Conservation (phyloP, 805 yeast species). For the Candida xiaguanensis region DNA sequence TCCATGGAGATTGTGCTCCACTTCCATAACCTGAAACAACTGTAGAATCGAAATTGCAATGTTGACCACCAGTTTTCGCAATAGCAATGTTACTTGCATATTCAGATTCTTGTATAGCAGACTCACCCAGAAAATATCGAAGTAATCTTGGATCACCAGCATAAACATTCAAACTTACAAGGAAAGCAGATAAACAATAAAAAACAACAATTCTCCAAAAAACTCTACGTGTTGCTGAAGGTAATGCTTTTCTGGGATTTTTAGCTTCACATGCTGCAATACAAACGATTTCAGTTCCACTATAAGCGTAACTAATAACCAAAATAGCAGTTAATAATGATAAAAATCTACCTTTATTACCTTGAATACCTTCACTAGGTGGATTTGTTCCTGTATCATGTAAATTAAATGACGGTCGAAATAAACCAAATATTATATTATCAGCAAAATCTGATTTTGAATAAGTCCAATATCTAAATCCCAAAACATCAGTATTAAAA, state of each 20-base stretch:
- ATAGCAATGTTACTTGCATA: slow-evolving; percentile 26
- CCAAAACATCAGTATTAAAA: slow-evolving; percentile 36
- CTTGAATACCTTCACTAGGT: slow-evolving; percentile 53
- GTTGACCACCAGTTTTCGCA: slow-evolving; percentile 31
- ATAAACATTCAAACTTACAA: slow-evolving; percentile 69
- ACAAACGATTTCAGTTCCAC: slow-evolving; percentile 80
- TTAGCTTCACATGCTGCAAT: slow-evolving; percentile 85
- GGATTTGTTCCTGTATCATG: slow-evolving; percentile 54
- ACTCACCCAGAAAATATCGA: slow-evolving; percentile 44
- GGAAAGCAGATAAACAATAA: slow-evolving; percentile 62
- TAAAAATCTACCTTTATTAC: slow-evolving; percentile 56
- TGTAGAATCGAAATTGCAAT: slow-evolving; percentile 23
- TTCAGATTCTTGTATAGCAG: slow-evolving; percentile 31
- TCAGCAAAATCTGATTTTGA: slow-evolving; percentile 45
- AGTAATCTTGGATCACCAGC: slow-evolving; percentile 74
- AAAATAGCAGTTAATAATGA: slow-evolving; percentile 59
- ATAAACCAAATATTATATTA: slow-evolving; percentile 60
- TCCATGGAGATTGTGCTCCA: slow-evolving; percentile 46
- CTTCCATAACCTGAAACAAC: slow-evolving; percentile 33
- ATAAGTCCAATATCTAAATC: slow-evolving; percentile 67
- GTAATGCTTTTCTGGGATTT: slow-evolving; percentile 73
- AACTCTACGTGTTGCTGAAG: slow-evolving; percentile 71
- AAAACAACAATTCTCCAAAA: slow-evolving; percentile 67
- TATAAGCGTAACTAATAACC: slow-evolving; percentile 69
- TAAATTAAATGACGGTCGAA: slow-evolving; percentile 68